Evolutionary conservation across 2,329 filamentous ascomycete species (phyloP), one percentile per base, ranked within the genome.

Genomic region (Fusarium redolens): DNA sequence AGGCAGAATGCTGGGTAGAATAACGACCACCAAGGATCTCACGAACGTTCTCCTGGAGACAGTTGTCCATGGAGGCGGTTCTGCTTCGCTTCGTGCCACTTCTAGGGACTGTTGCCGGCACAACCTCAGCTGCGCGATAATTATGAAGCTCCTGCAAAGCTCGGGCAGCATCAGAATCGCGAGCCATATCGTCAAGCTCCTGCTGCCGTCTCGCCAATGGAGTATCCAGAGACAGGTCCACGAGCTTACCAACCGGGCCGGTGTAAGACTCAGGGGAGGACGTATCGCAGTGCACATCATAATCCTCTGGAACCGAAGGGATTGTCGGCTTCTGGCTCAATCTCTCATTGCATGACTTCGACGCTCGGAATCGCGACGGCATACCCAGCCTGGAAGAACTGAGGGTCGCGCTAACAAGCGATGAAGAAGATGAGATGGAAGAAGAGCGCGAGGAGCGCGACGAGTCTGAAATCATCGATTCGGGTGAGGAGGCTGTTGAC

Each of bases 1-100:
- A 85, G 20, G 71, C 54, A 61, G 75, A 66, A 35, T 76, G 76
- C 55, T 71, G 69, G 59, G 70, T 68, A 59, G 64, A 73, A 71
- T 82, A 80, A 57, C 77, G 77, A 38, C 78, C 82, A 48, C 82
- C 82, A 33, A 93, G 83, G 74, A 93, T 85, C 58, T 90, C 87
- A 60, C 91, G 89, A 15, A 93, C 91, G 65, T 92, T 91, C 67
- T 92, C 89, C 77, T 93, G 91, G 13, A 91, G 83, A n/a, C 84
- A 82, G 64, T 85, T 83, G 65, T 92, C 90, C 61, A 88, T 85
- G 18, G 90, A 92, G 12, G 83, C 76, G 18, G 89, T 86, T 56
- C 90, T 85, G 76, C 87, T 88, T 74, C 91, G 88, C 84, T 93
- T 93, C 65, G 83, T 82, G 30, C 85, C 85, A 33, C 77, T 80